Percentiles rank a stretch among this genome's conserved stretches.
Evolutionary conservation across 768 basidiomycete genomes (phyloP).

Genomic region (Pleurotus cornucopiae): DNA sequence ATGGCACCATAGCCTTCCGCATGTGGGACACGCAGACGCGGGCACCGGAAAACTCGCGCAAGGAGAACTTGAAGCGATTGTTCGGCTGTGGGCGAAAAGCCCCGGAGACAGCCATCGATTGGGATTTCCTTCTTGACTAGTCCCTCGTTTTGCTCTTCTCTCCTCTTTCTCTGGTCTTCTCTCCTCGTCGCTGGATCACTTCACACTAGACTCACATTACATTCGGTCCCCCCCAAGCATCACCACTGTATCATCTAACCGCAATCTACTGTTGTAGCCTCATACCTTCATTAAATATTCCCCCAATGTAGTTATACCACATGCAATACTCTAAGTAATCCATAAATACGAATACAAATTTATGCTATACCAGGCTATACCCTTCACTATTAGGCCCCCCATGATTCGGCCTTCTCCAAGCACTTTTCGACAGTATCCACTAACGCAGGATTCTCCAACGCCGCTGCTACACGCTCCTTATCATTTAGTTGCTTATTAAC

Average conservation of each 20-base stretch:
- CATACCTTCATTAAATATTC: constrained; percentile 15
- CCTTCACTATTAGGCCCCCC: constrained; percentile 18
- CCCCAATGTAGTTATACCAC: constrained; percentile 6
- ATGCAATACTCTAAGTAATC: constrained; percentile 2
- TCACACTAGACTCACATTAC: constrained; percentile 1
- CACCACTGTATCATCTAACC: constrained; percentile 4
- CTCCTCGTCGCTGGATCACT: constrained; percentile 10
- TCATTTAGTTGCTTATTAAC: constrained; percentile 99
- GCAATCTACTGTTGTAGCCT: constrained; percentile 19
- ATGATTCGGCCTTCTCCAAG: constrained; percentile 30
- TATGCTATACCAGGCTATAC: constrained; percentile 19
- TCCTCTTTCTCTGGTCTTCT: constrained; percentile 3
- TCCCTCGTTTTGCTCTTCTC: constrained; percentile 18
- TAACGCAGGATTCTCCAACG: constrained; percentile 86
- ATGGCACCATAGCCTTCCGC: constrained; percentile 59
- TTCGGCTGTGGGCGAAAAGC: constrained; percentile 55
- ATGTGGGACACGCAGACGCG: constrained; percentile 77
- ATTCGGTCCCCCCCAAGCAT: not conserved
- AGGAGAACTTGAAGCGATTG: constrained; percentile 60
- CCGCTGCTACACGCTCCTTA: constrained; percentile 97
- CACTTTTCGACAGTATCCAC: constrained; percentile 82
- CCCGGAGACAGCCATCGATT: constrained; percentile 58
- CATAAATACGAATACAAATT: constrained; percentile 8
- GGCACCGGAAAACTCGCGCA: constrained; percentile 57
- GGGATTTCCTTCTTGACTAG: constrained; percentile 79